phyloP scores from a whole-genome alignment of 306 rosid species.

The Glycyrrhiza uralensis region DNA sequence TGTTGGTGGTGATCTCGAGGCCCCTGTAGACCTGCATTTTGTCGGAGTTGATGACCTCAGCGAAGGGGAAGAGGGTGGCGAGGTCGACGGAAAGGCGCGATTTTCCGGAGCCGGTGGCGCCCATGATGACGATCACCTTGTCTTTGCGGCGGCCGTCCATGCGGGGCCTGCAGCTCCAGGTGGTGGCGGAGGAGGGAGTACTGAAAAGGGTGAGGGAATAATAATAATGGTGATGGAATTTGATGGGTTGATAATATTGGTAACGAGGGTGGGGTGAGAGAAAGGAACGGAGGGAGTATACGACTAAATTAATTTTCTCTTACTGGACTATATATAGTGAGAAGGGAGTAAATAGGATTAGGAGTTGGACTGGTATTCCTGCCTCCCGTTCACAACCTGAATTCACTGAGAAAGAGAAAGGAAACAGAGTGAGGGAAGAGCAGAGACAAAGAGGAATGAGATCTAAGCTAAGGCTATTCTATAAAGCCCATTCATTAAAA shows the following conservation, averaged over 20 bases:
- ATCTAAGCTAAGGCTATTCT: no score
- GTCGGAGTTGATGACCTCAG: slow-evolving; percentile 82
- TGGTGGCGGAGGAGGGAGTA: neutral
- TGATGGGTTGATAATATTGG: neutral
- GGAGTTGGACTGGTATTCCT: no score
- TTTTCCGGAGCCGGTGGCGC: slow-evolving; percentile 89
- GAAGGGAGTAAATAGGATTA: no score
- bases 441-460: no score
- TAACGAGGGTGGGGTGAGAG: slow-evolving; percentile 25
- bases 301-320: no score
- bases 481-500: no score
- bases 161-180: slow-evolving; percentile 37
- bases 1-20: slow-evolving; percentile 85
- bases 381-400: no score
- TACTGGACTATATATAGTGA: no score
- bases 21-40: slow-evolving; percentile 84
- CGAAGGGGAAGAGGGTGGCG: slow-evolving; percentile 51
- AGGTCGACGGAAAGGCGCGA: slow-evolving; percentile 81
- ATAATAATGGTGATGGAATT: neutral
- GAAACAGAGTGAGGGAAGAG: no score
- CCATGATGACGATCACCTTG: slow-evolving; percentile 69
- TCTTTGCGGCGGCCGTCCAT: slow-evolving; percentile 57
- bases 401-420: no score
- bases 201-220: neutral
- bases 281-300: no score